Percentiles rank a stretch among this genome's conserved stretches.
phyloP scores from a whole-genome alignment of 2,329 filamentous ascomycete genomes.

The Cladorrhinum sp. region DNA sequence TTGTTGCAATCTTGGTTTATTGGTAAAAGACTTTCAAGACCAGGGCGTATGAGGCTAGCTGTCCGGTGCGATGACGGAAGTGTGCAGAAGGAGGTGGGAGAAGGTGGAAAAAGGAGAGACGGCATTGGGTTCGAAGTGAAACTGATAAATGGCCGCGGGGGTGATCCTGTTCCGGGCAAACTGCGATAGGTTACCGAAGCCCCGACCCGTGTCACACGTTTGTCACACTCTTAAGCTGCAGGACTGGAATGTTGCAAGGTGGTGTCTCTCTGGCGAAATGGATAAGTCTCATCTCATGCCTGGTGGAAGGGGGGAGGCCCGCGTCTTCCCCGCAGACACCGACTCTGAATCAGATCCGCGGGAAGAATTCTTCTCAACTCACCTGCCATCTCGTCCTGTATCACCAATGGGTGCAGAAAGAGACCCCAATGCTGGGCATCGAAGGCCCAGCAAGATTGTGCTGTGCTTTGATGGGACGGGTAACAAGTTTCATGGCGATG shows the following conservation, averaged over 20 bases:
- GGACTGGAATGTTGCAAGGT: neutral
- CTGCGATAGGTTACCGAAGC: neutral
- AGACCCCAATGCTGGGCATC: constrained; percentile 3
- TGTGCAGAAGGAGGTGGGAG: neutral
- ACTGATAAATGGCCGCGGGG: neutral
- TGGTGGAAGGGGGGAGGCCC: constrained; percentile 2
- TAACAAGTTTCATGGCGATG: constrained; percentile 61
- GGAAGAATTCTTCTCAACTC: constrained; percentile 23
- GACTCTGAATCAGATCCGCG: constrained; percentile 9
- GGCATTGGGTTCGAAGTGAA: neutral
- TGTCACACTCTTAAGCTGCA: neutral
- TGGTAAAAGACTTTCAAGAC: neutral
- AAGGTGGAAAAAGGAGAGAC: neutral
- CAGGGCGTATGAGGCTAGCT: neutral
- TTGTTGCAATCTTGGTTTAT: neutral
- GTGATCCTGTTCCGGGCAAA: neutral
- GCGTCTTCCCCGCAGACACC: neutral
- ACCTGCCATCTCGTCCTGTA: constrained; percentile 18
- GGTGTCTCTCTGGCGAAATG: constrained; percentile 16
- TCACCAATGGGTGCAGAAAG: constrained; percentile 18
- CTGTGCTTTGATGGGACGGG: constrained; percentile 63
- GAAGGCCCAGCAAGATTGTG: constrained; percentile 46
- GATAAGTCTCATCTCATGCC: constrained; percentile 25
- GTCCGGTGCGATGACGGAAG: constrained; percentile 1
- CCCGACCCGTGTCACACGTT: neutral